A percentile compares a stretch with the other conserved stretches of the same genome.
phyloP scores from a whole-genome alignment of 495 filamentous ascomycete genomes.

The Penicillium simplicissimum region DNA sequence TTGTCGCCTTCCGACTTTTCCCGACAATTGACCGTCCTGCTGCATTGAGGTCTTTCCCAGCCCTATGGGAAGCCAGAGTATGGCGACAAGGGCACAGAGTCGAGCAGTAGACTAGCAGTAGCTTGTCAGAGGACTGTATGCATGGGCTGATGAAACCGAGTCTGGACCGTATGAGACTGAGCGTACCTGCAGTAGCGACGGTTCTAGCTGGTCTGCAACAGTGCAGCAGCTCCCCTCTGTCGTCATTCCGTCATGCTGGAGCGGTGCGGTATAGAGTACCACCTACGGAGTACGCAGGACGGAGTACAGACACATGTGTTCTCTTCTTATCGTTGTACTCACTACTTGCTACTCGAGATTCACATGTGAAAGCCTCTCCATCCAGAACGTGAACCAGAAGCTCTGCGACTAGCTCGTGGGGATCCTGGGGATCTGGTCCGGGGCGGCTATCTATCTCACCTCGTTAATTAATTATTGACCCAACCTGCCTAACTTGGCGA shows the following conservation, averaged over 20 bases:
- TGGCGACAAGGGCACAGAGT: background rate
- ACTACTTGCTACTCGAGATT: background rate
- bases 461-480: background rate
- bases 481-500: background rate
- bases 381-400: background rate
- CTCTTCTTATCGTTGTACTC: too few relatives aligned
- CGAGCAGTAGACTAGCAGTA: background rate
- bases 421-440: background rate
- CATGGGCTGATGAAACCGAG: background rate
- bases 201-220: background rate
- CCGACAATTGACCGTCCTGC: constrained; percentile 12
- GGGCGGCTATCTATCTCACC: background rate
- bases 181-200: constrained; percentile 29
- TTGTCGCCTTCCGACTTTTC: constrained; percentile 21
- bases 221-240: background rate
- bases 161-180: background rate
- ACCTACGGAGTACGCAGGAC: background rate
- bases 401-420: constrained; percentile 10
- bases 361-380: constrained; percentile 1
- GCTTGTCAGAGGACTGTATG: too few relatives aligned
- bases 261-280: background rate
- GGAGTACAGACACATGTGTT: background rate
- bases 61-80: background rate
- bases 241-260: background rate
- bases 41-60: background rate